These are phyloP conservation scores for Pichia nakasei DNA, from an alignment of 805 yeast genomes.

Conservation along the genomic window DNA sequence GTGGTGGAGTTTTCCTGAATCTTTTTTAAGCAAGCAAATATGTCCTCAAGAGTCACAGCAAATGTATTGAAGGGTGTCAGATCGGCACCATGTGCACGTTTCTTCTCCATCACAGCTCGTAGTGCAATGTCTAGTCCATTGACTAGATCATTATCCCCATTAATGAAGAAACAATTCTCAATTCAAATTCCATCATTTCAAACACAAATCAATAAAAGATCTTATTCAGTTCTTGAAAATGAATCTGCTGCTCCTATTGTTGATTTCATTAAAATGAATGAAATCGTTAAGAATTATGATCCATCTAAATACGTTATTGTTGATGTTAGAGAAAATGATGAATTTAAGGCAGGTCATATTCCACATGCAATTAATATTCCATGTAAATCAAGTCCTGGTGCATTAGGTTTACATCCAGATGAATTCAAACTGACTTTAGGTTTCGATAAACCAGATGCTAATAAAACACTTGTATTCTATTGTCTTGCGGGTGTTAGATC, in stretches of 20 bases:
- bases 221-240: slow-evolving; percentile 22
- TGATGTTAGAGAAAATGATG: slow-evolving; percentile 91
- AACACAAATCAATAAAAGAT: slow-evolving; percentile 4
- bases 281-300: slow-evolving; percentile 35
- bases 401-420: slow-evolving; percentile 67
- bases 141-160: too few relatives aligned
- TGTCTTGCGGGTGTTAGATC: slow-evolving; percentile 92
- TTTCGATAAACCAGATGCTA: slow-evolving; percentile 63
- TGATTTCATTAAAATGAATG: slow-evolving; percentile 27
- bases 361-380: slow-evolving; percentile 87
- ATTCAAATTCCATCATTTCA: too few relatives aligned
- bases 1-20: too few relatives aligned
- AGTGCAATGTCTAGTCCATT: too few relatives aligned
- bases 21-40: too few relatives aligned
- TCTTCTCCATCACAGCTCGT: too few relatives aligned
- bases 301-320: slow-evolving; percentile 47
- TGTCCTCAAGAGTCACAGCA: too few relatives aligned
- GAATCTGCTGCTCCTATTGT: slow-evolving; percentile 25
- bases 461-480: slow-evolving; percentile 74
- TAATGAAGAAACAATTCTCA: too few relatives aligned
- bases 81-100: too few relatives aligned
- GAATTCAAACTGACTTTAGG: slow-evolving; percentile 79
- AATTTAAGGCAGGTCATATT: slow-evolving; percentile 60
- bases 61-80: too few relatives aligned
- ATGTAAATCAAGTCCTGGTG: slow-evolving; percentile 85